Conservation (phyloP, 345 rosid species). For the Eucalyptus curtisii region DNA sequence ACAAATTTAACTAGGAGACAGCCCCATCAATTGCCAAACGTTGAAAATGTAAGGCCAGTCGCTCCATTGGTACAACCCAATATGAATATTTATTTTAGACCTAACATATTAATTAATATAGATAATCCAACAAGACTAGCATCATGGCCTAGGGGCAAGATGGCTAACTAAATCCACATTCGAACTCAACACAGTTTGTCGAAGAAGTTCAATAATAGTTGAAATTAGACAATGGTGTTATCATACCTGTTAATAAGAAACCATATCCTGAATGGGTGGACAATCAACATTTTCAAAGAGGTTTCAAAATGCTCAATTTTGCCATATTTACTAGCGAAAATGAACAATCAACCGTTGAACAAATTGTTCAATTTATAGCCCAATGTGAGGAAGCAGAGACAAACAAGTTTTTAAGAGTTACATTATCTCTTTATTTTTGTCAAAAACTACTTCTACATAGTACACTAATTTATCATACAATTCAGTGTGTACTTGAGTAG, state of each 20-base stretch:
- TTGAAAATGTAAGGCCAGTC: not conserved
- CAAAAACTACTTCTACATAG: no score
- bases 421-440: not conserved
- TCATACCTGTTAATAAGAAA: not conserved
- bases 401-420: not conserved
- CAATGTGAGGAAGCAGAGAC: accelerated
- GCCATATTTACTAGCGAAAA: no score
- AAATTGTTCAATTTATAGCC: not conserved
- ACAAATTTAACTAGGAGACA: not conserved
- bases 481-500: no score
- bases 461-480: not conserved
- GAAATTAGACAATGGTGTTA: not conserved
- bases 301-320: not conserved
- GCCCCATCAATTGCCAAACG: not conserved
- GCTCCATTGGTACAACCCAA: not conserved
- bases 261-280: not conserved
- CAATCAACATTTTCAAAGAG: not conserved
- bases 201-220: not conserved
- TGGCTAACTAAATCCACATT: not conserved
- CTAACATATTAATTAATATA: no score
- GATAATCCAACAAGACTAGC: not conserved
- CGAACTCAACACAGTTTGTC: not conserved
- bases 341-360: not conserved
- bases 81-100: not conserved
- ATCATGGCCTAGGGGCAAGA: not conserved